Evolutionary conservation across 2,329 filamentous ascomycete species (phyloP).

Genomic region (Fusarium cicatricum): DNA sequence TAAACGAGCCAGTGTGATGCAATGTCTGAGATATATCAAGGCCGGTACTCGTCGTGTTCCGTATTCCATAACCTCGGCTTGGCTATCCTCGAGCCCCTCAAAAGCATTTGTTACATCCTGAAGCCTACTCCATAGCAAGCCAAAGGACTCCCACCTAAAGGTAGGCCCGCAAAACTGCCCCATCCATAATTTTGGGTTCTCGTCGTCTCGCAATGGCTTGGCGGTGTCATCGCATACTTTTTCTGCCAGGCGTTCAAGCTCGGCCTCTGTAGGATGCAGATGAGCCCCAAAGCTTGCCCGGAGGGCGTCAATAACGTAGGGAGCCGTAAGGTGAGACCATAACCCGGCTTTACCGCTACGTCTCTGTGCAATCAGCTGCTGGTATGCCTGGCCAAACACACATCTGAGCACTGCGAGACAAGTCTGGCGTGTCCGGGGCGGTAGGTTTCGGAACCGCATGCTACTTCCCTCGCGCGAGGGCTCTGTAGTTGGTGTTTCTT

Average conservation of each 20-base stretch:
- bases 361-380: neutral
- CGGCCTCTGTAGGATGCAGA: neutral
- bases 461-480: neutral
- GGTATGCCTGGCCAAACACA: slow-evolving; percentile 4
- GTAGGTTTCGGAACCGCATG: slow-evolving; percentile 2
- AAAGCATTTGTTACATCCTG: slow-evolving; percentile 5
- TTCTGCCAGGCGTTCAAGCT: slow-evolving; percentile 16
- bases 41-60: neutral
- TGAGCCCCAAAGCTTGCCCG: neutral
- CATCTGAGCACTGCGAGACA: slow-evolving; percentile 12
- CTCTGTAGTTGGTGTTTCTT: neutral
- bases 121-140: slow-evolving; percentile 44
- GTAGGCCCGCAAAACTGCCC: slow-evolving; percentile 47
- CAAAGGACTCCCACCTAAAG: slow-evolving; percentile 51
- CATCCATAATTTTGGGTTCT: slow-evolving; percentile 44
- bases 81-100: neutral
- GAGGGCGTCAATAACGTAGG: slow-evolving; percentile 2
- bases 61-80: neutral
- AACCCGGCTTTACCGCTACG: neutral
- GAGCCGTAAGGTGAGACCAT: slow-evolving; percentile 3
- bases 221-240: slow-evolving; percentile 47
- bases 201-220: slow-evolving; percentile 44
- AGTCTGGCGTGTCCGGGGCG: neutral
- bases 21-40: slow-evolving; percentile 5
- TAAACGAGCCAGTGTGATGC: slow-evolving; percentile 4